Evolutionary conservation across 2,329 filamentous ascomycete species (phyloP).

Genomic region (Ophiocordyceps camponoti-saundersi): DNA sequence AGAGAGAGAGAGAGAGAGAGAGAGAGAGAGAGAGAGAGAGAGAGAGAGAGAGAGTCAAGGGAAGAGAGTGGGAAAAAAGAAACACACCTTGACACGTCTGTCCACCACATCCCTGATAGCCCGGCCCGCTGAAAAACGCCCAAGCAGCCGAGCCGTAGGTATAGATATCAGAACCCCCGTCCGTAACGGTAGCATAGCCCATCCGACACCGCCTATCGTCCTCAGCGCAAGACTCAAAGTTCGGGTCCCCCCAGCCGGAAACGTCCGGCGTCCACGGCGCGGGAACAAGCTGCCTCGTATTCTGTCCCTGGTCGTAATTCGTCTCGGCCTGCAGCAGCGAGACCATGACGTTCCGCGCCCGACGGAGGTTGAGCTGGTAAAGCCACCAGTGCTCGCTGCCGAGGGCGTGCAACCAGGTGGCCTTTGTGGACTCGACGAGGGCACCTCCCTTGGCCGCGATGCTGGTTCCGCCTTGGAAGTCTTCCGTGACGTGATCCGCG

Average conservation of each 20-base stretch:
- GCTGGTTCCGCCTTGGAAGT: slow-evolving; percentile 26
- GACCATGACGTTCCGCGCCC: slow-evolving; percentile 30
- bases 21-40: too few species aligned
- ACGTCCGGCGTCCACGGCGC: slow-evolving; percentile 21
- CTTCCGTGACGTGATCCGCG: slow-evolving; percentile 28
- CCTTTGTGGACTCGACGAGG: slow-evolving; percentile 26
- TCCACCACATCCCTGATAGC: slow-evolving; percentile 15
- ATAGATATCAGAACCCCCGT: slow-evolving; percentile 22
- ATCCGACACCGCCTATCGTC: slow-evolving; percentile 22
- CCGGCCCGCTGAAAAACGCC: slow-evolving; percentile 24
- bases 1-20: too few species aligned
- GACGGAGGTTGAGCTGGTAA: slow-evolving; percentile 38
- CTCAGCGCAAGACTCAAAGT: slow-evolving; percentile 21
- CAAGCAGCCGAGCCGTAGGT: slow-evolving; percentile 25
- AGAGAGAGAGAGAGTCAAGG: too few species aligned
- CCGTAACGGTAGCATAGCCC: slow-evolving; percentile 23
- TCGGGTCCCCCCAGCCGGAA: slow-evolving; percentile 21
- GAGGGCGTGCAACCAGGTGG: slow-evolving; percentile 28
- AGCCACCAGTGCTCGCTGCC: slow-evolving; percentile 40
- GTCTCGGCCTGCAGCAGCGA: slow-evolving; percentile 36
- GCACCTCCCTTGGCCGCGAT: slow-evolving; percentile 32
- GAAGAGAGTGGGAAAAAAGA: background rate
- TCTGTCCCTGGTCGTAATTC: slow-evolving; percentile 19
- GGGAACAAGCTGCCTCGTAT: slow-evolving; percentile 16
- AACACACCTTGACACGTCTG: slow-evolving; percentile 17